A percentile compares a stretch with the other conserved stretches of the same genome.
Conservation (phyloP, 2,329 filamentous ascomycete genomes). For the Cercospora zeae-maydis region DNA sequence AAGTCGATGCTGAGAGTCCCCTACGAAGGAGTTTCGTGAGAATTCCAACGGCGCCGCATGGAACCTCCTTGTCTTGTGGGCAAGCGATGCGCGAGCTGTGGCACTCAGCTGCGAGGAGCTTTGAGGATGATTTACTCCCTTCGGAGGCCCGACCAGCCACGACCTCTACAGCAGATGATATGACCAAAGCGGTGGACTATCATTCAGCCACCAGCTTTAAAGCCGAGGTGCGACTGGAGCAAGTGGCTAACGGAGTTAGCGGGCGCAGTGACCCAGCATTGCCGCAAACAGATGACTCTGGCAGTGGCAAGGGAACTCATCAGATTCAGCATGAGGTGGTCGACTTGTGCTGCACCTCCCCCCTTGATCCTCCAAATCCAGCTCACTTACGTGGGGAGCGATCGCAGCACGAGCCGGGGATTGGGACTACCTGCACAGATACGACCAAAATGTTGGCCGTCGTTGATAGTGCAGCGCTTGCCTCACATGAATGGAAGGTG, state of each 20-base stretch:
- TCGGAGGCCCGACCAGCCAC: not conserved
- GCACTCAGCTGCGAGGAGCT: constrained; percentile 66
- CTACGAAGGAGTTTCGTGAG: constrained; percentile 24
- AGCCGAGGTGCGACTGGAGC: not conserved
- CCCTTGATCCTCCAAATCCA: not conserved
- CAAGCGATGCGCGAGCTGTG: constrained; percentile 55
- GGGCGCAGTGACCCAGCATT: not conserved
- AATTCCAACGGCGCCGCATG: constrained; percentile 31
- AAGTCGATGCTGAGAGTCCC: constrained; percentile 8
- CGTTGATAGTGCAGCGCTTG: not conserved
- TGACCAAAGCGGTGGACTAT: not conserved
- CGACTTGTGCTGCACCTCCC: constrained; percentile 14
- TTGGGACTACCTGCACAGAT: not conserved
- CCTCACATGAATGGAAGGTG: not conserved
- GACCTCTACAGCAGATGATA: not conserved
- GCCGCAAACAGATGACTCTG: not conserved
- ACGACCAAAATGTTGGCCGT: not conserved
- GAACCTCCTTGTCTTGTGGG: constrained; percentile 30
- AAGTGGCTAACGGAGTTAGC: not conserved
- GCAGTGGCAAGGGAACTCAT: not conserved
- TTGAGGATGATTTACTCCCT: constrained; percentile 46
- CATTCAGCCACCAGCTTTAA: not conserved
- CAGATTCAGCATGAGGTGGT: constrained; percentile 4
- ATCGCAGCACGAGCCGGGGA: not conserved
- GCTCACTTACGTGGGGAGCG: too few species aligned